Base-by-base conservation (phyloP, 2,329 filamentous ascomycete genomes). In the Rhytidhysteron rufulum region DNA sequence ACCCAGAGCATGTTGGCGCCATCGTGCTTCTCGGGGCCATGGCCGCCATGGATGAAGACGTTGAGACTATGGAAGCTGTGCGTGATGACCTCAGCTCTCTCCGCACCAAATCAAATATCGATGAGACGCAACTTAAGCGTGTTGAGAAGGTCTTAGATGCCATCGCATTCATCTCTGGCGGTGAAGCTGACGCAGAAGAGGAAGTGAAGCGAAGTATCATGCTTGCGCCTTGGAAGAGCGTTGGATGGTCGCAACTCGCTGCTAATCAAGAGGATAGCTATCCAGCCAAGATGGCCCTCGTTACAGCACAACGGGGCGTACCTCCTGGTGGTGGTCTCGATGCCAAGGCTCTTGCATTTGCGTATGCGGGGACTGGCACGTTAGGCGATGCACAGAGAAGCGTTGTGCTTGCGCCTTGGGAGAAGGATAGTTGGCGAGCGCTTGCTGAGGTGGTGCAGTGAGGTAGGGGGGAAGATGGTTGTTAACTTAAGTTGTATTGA, bases 331-430 rank as follows among this genome's bases (percentile, higher is more conserved):
- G 88, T 0, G 68, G 73, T 2, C 68, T 95, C 10, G 78, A 77
- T 15, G 82, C 88, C 2, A 71, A 74, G 18, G 86, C 88, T 44
- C 65, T 97, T 40, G 80, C 86, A 2, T 71, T 72, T 48, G 85
- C 88, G 4, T 89, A 86, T 70, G 79, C 85, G 2, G 83, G 85
- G 1, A 89, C 85, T 0, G 83, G 85, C 1, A 79, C 72, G 43
- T 74, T 80, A 3, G 78, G 77, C 3, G 86, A 95, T 73, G 84
- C 86, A 17, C 85, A 95, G 65, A 79, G 78, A 48, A 84, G 85
- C 5, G 77, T 89, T 33, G 77, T 93, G 64, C 65, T 94, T 51
- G 87, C 90, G 27, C 93, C 93, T 5, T 97, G 91, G 90, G 72
- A 69, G 42, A 63, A 50, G 31, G 69, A 69, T 17, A 83, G 82